phyloP scores from a whole-genome alignment of 2,329 filamentous ascomycete genomes.

The Phialophora chinensis region DNA sequence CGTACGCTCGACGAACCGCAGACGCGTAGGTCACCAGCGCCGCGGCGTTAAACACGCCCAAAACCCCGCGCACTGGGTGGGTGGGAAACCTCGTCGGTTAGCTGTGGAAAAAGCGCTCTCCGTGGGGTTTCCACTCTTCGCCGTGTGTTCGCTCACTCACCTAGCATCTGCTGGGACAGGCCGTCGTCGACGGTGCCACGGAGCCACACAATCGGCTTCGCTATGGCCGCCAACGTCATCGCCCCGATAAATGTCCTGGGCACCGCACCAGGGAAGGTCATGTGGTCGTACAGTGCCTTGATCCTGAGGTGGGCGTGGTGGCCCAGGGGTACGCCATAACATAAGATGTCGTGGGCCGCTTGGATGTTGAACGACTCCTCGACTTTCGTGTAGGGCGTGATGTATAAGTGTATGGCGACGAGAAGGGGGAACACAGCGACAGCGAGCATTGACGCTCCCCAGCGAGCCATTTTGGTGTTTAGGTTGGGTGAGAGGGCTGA shows the following conservation, averaged over 20 bases:
- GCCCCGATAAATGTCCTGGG: slow-evolving; percentile 89
- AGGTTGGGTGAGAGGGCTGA: not conserved
- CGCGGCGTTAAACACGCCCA: slow-evolving; percentile 77
- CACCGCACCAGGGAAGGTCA: slow-evolving; percentile 86
- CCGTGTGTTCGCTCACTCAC: slow-evolving; percentile 46
- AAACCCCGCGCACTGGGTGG: slow-evolving; percentile 68
- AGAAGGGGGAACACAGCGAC: slow-evolving; percentile 57
- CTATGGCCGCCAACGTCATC: slow-evolving; percentile 73
- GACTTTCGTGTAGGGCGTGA: slow-evolving; percentile 92
- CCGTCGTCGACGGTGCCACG: slow-evolving; percentile 53
- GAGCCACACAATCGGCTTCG: slow-evolving; percentile 68
- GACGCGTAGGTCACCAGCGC: slow-evolving; percentile 70
- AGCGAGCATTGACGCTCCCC: not conserved
- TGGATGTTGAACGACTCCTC: slow-evolving; percentile 99
- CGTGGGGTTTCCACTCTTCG: not conserved
- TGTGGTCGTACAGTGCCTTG: slow-evolving; percentile 78
- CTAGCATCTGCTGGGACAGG: slow-evolving; percentile 62
- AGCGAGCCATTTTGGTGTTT: slow-evolving; percentile 18
- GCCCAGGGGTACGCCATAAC: slow-evolving; percentile 71
- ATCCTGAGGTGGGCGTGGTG: slow-evolving; percentile 60
- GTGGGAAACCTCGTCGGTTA: not conserved
- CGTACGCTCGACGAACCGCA: slow-evolving; percentile 71
- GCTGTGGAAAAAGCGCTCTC: not conserved
- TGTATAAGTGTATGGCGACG: slow-evolving; percentile 71
- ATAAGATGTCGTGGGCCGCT: slow-evolving; percentile 85